Conservation (phyloP, 129 eudicot genomes). For the Saposhnikovia divaricata region DNA sequence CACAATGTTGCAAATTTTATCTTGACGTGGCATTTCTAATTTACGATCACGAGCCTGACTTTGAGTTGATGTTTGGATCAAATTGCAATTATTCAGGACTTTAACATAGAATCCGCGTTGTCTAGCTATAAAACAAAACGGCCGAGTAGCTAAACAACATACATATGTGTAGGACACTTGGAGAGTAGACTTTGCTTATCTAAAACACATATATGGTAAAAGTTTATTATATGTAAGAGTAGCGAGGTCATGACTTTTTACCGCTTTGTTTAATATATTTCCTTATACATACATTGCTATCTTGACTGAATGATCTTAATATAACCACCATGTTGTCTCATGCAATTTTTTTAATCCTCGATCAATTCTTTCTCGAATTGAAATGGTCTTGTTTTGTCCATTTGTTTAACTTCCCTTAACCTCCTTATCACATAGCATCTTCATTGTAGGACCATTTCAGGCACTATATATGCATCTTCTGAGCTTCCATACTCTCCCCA, state of each 20-base stretch:
- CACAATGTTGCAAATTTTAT: too few relatives aligned
- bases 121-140: too few relatives aligned
- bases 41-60: too few relatives aligned
- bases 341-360: background rate
- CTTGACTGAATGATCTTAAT: background rate
- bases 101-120: too few relatives aligned
- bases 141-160: background rate
- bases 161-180: background rate
- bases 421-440: constrained; percentile 22
- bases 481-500: background rate
- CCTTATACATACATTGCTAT: background rate
- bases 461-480: constrained; percentile 35
- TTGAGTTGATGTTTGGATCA: too few relatives aligned
- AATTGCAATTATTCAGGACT: too few relatives aligned
- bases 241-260: background rate
- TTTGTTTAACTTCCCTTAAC: constrained; percentile 21
- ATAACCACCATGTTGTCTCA: background rate
- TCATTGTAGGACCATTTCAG: constrained; percentile 20
- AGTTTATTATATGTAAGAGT: background rate
- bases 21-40: too few relatives aligned
- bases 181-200: background rate
- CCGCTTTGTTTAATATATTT: background rate
- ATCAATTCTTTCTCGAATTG: background rate
- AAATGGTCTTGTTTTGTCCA: constrained; percentile 12
- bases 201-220: background rate